Percentiles rank a stretch among this genome's conserved stretches.
These are phyloP conservation scores for Suillus subluteus DNA, from an alignment of 768 basidiomycete genomes.

Conservation along the genomic window DNA sequence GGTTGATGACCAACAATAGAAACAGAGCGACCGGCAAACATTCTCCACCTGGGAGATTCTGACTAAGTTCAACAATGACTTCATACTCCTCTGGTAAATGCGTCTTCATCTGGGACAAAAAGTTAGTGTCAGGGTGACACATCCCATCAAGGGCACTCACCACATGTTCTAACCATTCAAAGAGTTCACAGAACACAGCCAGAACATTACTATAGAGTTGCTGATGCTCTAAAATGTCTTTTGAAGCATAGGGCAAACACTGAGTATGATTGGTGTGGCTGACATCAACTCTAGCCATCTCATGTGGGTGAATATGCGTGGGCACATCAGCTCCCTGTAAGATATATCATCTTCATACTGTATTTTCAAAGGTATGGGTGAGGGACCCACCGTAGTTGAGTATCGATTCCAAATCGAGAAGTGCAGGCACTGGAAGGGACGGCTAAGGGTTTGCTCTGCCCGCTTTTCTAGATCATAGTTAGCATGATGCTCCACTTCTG, in stretches of 20 bases:
- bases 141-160: background rate
- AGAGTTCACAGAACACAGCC: background rate
- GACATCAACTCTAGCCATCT: background rate
- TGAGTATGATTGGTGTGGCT: background rate
- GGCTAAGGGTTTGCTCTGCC: background rate
- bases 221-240: background rate
- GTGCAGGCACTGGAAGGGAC: background rate
- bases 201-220: background rate
- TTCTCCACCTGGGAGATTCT: constrained; percentile 2
- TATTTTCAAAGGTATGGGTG: background rate
- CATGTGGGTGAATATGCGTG: background rate
- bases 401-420: background rate
- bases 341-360: background rate
- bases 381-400: background rate
- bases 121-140: too few species aligned
- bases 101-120: background rate
- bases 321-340: background rate
- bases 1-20: constrained; percentile 10
- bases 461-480: background rate
- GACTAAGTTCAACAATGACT: background rate
- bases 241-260: background rate
- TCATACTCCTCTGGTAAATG: constrained; percentile 8
- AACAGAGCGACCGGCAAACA: background rate
- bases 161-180: background rate
- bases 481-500: too few species aligned